Base-by-base conservation (phyloP, 305 asterid genomes). In the Andrographis paniculata region DNA sequence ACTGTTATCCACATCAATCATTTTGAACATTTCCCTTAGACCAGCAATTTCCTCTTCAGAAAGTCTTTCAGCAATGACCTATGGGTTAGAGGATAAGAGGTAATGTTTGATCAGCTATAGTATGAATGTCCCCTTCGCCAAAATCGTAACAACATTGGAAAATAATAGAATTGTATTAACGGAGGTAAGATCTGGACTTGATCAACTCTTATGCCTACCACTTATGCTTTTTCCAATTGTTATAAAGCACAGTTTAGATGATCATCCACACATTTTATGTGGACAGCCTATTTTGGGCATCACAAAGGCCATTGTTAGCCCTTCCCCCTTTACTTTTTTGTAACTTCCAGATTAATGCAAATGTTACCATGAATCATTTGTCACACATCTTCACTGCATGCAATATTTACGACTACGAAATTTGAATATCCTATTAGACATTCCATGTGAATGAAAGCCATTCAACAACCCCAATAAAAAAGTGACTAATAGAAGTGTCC, bases 1-100 rank as follows among this genome's bases (percentile, higher is more conserved):
- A 45, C 97, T 88, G 23, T 69, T 72, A 58, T 88, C 97, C 45
- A 66, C 68, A 7, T 88, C 97, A 20, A 88, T 88, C 87, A 71
- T 80, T 70, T 75, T 81, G 64, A 88, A 88, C 95, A 88, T 82
- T 64, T 84, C 85, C 70, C 68, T 88, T 5, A 84, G 78, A 31
- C 97, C 95, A 6, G 89, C 94, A 48, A 88, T 88, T 71, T 84
- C 95, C 61, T 88, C 97, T 63, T 82, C 95, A 0, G 95, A 84
- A 45, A 88, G 79, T 45, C 71, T 81, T 52, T 84, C 95, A 7
- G 95, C 95, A 49, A 88, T 88, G n/a, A 88, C 93, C 97, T 88
- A 41, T 45, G 20, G 42, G 63, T 20, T 17, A 50, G 20, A 35
- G 13, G 28, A 60, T 15, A 19, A 30, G 10, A 24, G 7, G 27